These are phyloP conservation scores for Exophiala oligosperma DNA, from an alignment of 2,329 filamentous ascomycete genomes.

Conservation along the genomic window DNA sequence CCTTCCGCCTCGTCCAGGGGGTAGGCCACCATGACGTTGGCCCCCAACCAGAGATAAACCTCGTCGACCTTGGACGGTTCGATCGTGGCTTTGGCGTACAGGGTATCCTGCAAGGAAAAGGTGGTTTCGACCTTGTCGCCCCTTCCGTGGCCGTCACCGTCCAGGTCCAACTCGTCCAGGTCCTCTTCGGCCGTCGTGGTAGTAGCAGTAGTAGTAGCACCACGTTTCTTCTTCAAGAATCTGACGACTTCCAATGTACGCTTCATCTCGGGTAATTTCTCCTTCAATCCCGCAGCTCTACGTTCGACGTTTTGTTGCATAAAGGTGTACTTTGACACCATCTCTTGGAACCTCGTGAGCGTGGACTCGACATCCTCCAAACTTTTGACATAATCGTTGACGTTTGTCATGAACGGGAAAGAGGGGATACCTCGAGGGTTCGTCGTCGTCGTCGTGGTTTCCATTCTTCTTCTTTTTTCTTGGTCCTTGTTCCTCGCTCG, in stretches of 20 bases:
- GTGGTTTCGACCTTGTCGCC: conserved; percentile 67
- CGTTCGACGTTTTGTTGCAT: conserved; percentile 95
- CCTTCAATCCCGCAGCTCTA: conserved; percentile 75
- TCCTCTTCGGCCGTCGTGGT: conserved; percentile 5
- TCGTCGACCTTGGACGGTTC: conserved; percentile 72
- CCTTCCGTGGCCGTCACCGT: conserved; percentile 45
- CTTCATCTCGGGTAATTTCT: conserved; percentile 96
- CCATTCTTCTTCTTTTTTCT: conserved; percentile 1
- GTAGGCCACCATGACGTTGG: conserved; percentile 97
- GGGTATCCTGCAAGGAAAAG: conserved; percentile 94
- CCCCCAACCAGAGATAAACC: conserved; percentile 96
- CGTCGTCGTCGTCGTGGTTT: conserved; percentile 36
- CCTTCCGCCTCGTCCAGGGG: conserved; percentile 82
- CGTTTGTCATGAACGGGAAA: conserved; percentile 49
- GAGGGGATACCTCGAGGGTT: conserved; percentile 49
- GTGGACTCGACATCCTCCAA: conserved; percentile 48
- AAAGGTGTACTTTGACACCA: conserved; percentile 92
- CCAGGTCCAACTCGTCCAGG: conserved; percentile 14
- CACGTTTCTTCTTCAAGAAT: conserved; percentile 74
- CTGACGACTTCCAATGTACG: conserved; percentile 91
- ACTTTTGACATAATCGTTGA: conserved; percentile 47
- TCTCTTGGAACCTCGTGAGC: conserved; percentile 48
- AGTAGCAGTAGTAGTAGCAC: conserved; percentile 11
- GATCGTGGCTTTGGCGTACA: conserved; percentile 85
- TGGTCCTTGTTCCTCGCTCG: too few species aligned